Evolutionary conservation across 1,284 basidiomycete species (phyloP).

Genomic region (Crepidotus sp.): DNA sequence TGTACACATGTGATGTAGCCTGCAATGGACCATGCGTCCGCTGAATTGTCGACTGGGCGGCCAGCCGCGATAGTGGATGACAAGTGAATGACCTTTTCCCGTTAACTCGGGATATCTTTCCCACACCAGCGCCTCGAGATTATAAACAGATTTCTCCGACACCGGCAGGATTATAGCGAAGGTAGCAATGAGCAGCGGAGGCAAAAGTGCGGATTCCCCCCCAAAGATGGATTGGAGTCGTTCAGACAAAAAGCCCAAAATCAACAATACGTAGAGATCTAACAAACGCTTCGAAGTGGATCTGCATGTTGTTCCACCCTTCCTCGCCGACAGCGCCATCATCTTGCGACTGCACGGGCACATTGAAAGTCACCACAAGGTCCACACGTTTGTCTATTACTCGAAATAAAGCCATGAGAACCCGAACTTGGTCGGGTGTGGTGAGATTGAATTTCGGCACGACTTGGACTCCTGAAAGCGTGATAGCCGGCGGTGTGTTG

Average conservation of each 20-base stretch:
- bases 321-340: slow-evolving; percentile 34
- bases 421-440: slow-evolving; percentile 47
- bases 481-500: slow-evolving; percentile 47
- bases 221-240: too few relatives aligned
- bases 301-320: slow-evolving; percentile 30
- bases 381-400: slow-evolving; percentile 65
- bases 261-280: slow-evolving; percentile 62
- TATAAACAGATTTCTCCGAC: too few relatives aligned
- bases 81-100: too few relatives aligned
- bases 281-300: slow-evolving; percentile 51
- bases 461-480: slow-evolving; percentile 61
- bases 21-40: too few relatives aligned
- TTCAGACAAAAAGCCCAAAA: slow-evolving; percentile 65
- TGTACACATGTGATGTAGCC: too few relatives aligned
- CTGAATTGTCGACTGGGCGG: too few relatives aligned
- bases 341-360: slow-evolving; percentile 46
- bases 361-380: slow-evolving; percentile 75
- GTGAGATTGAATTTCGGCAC: slow-evolving; percentile 69
- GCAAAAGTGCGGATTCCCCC: not conserved
- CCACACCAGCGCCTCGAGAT: too few relatives aligned
- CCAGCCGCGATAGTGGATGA: too few relatives aligned
- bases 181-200: too few relatives aligned
- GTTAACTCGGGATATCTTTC: too few relatives aligned
- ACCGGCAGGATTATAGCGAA: too few relatives aligned
- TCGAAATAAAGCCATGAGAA: slow-evolving; percentile 75